Base-by-base conservation (phyloP, 2,329 filamentous ascomycete genomes). In the Cordyceps tenuipes region DNA sequence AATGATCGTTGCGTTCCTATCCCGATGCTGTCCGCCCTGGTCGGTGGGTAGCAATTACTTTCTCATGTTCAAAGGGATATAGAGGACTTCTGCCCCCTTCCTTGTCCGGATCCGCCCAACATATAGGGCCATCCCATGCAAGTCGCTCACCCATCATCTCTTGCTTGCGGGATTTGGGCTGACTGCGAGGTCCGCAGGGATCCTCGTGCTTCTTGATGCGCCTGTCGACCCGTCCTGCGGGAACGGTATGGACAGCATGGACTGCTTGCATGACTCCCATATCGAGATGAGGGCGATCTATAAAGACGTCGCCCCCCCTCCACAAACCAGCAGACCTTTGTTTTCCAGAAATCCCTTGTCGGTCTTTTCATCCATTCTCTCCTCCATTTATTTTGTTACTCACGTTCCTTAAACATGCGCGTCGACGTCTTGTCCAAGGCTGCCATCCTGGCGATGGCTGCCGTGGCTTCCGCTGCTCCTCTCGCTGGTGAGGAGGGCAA, bases 371-470 rank as follows among this genome's bases (percentile, higher is more conserved):
- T 9, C 21, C 43, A 21, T 12, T 5, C n/a, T 6, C 26, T 47
- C 26, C 3, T 8, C 13, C n/a, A 23, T 23, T 39, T 6, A 47
- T 31, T 29, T 13, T 19, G 17, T 5, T 19, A 5, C 36, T 5
- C 7, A 13, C 39, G 1, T 29, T 31, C 36, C n/a, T 19, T 53
- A 23, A 54, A 13, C 31, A 59, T 59, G 57, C 43, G 39, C 7
- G 3, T 34, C 50, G n/a, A 53, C 31, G 19, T 26, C 9, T 48
- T 59, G 43, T 47, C 43, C 49, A 59, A 59, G 49, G 31, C 49
- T 41, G 50, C 49, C 44, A 26, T 59, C 29, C 43, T 59, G 57
- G 57, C 41, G 21, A 50, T 59, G 15, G 57, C 50, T n/a, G 50
- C 49, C 17, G 15, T 29, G n/a, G 50, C 21, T 12, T 10, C 29